Conservation (phyloP, 208 protist genomes). For the Leishmania tarentolae region DNA sequence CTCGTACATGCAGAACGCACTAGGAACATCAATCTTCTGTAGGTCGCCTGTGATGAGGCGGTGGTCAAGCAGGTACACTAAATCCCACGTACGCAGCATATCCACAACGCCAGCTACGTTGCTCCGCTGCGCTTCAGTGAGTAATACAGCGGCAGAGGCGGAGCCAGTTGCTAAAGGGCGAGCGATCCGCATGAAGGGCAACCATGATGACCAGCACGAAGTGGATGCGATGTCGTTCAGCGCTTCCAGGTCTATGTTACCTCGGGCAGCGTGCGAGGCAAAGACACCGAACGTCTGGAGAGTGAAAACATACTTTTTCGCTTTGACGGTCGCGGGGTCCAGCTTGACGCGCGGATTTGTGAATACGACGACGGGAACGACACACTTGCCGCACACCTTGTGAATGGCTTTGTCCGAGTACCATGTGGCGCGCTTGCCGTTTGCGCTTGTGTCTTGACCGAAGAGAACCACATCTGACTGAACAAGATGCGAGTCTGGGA, state of each 20-base stretch:
- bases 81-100: slow-evolving; percentile 84
- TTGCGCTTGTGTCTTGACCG: neutral
- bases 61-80: slow-evolving; percentile 79
- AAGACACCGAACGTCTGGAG: slow-evolving; percentile 61
- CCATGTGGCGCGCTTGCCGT: slow-evolving; percentile 54
- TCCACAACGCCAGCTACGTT: slow-evolving; percentile 55
- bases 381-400: slow-evolving; percentile 67
- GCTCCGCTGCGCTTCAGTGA: slow-evolving; percentile 37
- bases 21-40: slow-evolving; percentile 48
- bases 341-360: slow-evolving; percentile 70
- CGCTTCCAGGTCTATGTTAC: slow-evolving; percentile 40
- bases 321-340: slow-evolving; percentile 69
- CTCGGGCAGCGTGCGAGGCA: slow-evolving; percentile 43
- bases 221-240: slow-evolving; percentile 23
- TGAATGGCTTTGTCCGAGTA: slow-evolving; percentile 76
- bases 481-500: slow-evolving; percentile 52
- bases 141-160: slow-evolving; percentile 14
- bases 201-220: slow-evolving; percentile 16
- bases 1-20: slow-evolving; percentile 54
- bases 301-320: slow-evolving; percentile 77
- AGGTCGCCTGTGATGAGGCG: slow-evolving; percentile 74
- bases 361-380: slow-evolving; percentile 89
- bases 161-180: slow-evolving; percentile 12
- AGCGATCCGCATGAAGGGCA: slow-evolving; percentile 1
- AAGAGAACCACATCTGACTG: slow-evolving; percentile 8